Evolutionary conservation across 495 filamentous ascomycete genomes (phyloP), one percentile per base, ranked within the genome.

Genomic region (Annulohypoxylon stygium): DNA sequence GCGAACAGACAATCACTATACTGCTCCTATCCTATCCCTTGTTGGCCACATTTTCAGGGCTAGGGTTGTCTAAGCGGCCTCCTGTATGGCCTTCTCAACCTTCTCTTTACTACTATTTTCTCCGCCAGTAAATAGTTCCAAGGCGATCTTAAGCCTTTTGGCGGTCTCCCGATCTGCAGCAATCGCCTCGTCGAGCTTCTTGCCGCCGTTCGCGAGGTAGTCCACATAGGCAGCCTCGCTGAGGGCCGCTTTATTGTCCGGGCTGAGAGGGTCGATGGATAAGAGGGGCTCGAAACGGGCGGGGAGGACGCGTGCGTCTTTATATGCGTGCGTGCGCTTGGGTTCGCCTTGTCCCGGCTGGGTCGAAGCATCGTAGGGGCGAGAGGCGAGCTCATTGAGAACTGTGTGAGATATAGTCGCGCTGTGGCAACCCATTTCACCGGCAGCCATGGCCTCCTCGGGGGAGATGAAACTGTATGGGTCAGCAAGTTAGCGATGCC

Each of bases 381-480:
- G 58, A 36, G 70, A 47, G 16, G 67, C 74, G 23, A 78, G 71
- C 66, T 78, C 55, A 41, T 75, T 68, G 26, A 79, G 60, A 12
- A 77, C 33, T 8, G 51, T 71, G 25, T 70, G 59, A 4, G 70
- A 71, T 25, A 78, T 68, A 0, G 78, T 78, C 20, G 74, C 78
- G 26, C 70, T 68, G 45, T 79, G 78, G 63, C 76, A 78, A 33
- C 76, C 78, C 58, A 76, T 65, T 43, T 75, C 76, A 12, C 68
- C 71, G 48, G 71, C 70, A 10, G 76, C 75, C 76, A 78, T 77
- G 36, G 71, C 76, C 64, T 78, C 75, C 63, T 75, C 73, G 41
- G 71, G 55, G 50, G 61, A 67, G 30, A 75, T 67, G 57, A 81
- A 81, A 77, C 79, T 82, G 8, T 77, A 62, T 26, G 34, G 26